Conservation (phyloP, 2,329 filamentous ascomycete genomes). For the Magnaporthiopsis poae region DNA sequence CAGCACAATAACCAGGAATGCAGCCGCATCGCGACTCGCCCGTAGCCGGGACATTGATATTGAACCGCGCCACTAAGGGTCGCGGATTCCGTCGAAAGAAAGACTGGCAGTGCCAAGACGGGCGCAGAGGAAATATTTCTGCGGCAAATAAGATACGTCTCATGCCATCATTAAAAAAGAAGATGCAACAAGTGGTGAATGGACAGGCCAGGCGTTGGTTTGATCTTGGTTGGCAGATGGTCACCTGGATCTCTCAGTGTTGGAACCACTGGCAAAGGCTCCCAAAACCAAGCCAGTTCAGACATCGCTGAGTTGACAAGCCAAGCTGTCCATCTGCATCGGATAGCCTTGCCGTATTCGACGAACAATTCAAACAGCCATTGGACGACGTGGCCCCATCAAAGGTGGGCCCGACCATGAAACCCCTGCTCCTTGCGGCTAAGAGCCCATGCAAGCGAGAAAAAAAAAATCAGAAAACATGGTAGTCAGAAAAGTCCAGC, state of each 20-base stretch:
- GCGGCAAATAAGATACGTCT: background rate
- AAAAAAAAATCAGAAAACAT: background rate
- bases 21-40: background rate
- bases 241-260: background rate
- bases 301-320: background rate
- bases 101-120: background rate
- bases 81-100: background rate
- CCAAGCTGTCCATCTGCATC: background rate
- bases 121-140: too few species aligned
- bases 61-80: background rate
- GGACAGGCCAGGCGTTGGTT: background rate
- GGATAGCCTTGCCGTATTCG: background rate
- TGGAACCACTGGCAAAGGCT: background rate
- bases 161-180: background rate
- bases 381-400: background rate
- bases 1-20: constrained; percentile 25
- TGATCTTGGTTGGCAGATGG: background rate
- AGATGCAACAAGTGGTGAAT: background rate
- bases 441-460: too few species aligned
- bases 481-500: background rate
- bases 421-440: too few species aligned
- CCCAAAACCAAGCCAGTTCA: too few species aligned
- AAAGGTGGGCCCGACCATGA: background rate
- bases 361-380: background rate
- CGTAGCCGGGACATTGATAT: background rate